phyloP scores from a whole-genome alignment of 139 green algal genomes.

The Volvox reticuliferus region DNA sequence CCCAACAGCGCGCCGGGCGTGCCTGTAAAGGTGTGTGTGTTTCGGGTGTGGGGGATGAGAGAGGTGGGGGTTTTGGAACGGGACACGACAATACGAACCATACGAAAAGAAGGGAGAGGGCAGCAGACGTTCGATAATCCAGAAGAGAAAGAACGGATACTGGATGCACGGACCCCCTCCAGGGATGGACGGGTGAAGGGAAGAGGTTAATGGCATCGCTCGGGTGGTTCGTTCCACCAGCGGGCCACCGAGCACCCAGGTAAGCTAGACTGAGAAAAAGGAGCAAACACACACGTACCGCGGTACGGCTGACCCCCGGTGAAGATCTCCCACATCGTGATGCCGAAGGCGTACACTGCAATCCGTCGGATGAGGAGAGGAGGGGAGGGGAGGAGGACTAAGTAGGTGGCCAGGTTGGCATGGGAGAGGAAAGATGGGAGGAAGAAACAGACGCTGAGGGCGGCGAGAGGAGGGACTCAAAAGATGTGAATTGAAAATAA shows the following conservation, averaged over 20 bases:
- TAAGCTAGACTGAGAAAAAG: too few relatives aligned
- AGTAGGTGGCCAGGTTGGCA: too few relatives aligned
- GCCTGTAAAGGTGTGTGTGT: background rate
- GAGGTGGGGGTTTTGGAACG: background rate
- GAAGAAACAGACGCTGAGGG: too few relatives aligned
- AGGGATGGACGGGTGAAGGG: background rate
- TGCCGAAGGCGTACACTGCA: conserved; percentile 58
- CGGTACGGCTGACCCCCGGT: conserved; percentile 57
- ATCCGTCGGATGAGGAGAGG: background rate
- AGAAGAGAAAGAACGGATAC: background rate
- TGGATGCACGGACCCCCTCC: background rate
- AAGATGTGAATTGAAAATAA: too few relatives aligned
- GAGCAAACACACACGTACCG: conserved; percentile 16
- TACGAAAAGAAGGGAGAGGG: too few relatives aligned
- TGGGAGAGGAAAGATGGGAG: too few relatives aligned
- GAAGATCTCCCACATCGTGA: conserved; percentile 67
- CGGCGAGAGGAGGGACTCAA: too few relatives aligned
- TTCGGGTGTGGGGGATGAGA: background rate
- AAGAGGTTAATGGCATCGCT: too few relatives aligned
- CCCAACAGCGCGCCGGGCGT: conserved; percentile 55
- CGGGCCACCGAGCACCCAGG: too few relatives aligned
- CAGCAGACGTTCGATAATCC: too few relatives aligned
- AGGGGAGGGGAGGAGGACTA: background rate
- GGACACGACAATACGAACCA: too few relatives aligned
- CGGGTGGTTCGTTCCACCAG: too few relatives aligned